These are phyloP conservation scores for Amoeboaphelidium occidentale DNA, from an alignment of 371 early-diverging fungal genomes.

Conservation along the genomic window DNA sequence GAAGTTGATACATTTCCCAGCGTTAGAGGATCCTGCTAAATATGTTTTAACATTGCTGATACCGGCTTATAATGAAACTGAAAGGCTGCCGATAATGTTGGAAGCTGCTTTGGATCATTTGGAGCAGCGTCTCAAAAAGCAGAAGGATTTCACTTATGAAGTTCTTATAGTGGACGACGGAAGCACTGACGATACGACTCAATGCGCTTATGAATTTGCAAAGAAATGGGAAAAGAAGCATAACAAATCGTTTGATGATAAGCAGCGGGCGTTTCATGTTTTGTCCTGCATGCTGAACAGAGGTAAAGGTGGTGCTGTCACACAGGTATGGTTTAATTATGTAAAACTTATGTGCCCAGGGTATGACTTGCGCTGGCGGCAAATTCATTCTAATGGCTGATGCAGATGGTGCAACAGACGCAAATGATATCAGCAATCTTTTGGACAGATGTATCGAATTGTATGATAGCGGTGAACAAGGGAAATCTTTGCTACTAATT, in stretches of 20 bases:
- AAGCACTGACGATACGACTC: conserved; percentile 42
- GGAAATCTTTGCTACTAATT: conserved; percentile 40
- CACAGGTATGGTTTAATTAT: conserved; percentile 58
- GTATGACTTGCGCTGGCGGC: conserved; percentile 57
- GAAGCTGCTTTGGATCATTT: conserved; percentile 44
- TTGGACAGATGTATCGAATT: neutral
- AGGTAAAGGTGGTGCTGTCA: conserved; percentile 85
- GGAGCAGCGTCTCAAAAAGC: conserved; percentile 10
- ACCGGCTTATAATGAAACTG: conserved; percentile 75
- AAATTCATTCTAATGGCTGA: conserved; percentile 63
- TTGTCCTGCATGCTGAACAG: conserved; percentile 52
- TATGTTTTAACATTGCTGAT: conserved; percentile 53
- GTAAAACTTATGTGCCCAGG: conserved; percentile 20
- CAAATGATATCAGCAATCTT: conserved; percentile 45
- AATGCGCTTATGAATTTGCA: conserved; percentile 37
- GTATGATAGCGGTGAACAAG: conserved; percentile 3
- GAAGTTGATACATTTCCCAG: too few relatives aligned
- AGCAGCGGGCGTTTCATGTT: conserved; percentile 29
- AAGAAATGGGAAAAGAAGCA: conserved; percentile 15
- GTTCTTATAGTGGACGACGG: conserved; percentile 80
- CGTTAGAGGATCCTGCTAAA: conserved; percentile 17
- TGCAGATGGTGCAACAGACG: conserved; percentile 81
- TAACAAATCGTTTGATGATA: neutral
- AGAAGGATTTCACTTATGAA: conserved; percentile 36
- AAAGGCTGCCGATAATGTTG: conserved; percentile 57